A percentile compares a stretch with the other conserved stretches of the same genome.
Evolutionary conservation across 2,329 filamentous ascomycete species (phyloP).

Genomic region (Sporothrix phasma): DNA sequence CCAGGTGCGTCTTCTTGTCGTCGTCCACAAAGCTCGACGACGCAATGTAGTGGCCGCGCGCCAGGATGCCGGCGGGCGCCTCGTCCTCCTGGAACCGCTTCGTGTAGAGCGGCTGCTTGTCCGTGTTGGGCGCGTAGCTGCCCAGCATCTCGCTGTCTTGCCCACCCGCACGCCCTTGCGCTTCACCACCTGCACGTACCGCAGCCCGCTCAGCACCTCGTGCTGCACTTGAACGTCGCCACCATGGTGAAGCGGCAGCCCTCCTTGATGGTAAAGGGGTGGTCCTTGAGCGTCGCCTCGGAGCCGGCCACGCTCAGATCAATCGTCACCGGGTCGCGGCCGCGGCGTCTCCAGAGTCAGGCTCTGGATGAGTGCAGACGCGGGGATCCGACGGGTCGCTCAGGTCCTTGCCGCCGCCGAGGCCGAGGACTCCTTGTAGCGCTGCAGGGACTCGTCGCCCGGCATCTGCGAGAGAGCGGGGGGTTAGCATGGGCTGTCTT

Average conservation of each 20-base stretch:
- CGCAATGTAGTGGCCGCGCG: constrained; percentile 82
- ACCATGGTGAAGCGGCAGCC: constrained; percentile 90
- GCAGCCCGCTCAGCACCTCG: constrained; percentile 86
- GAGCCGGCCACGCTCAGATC: constrained; percentile 68
- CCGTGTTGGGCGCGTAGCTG: constrained; percentile 87
- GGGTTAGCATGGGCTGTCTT: neutral
- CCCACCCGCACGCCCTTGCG: constrained; percentile 75
- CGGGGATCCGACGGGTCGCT: constrained; percentile 73
- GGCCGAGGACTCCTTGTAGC: constrained; percentile 97
- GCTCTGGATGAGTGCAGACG: constrained; percentile 84
- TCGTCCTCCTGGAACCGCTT: constrained; percentile 93
- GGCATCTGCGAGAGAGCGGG: constrained; percentile 35
- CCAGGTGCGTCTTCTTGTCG: constrained; percentile 79
- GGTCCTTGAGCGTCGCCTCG: constrained; percentile 69
- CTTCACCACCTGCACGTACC: constrained; percentile 93
- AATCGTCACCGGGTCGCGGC: constrained; percentile 76
- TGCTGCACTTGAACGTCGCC: constrained; percentile 92
- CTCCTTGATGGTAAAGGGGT: constrained; percentile 97
- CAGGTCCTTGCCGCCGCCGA: constrained; percentile 62
- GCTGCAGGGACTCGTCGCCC: constrained; percentile 89
- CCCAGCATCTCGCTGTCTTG: constrained; percentile 99
- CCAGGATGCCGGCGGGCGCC: constrained; percentile 82
- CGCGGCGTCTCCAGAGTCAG: constrained; percentile 79
- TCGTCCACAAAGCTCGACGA: constrained; percentile 89
- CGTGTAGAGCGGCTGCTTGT: constrained; percentile 71